A percentile compares a stretch with the other conserved stretches of the same genome.
These are phyloP conservation scores for Auricularia sp. DNA, from an alignment of 768 basidiomycete genomes.

Conservation along the genomic window DNA sequence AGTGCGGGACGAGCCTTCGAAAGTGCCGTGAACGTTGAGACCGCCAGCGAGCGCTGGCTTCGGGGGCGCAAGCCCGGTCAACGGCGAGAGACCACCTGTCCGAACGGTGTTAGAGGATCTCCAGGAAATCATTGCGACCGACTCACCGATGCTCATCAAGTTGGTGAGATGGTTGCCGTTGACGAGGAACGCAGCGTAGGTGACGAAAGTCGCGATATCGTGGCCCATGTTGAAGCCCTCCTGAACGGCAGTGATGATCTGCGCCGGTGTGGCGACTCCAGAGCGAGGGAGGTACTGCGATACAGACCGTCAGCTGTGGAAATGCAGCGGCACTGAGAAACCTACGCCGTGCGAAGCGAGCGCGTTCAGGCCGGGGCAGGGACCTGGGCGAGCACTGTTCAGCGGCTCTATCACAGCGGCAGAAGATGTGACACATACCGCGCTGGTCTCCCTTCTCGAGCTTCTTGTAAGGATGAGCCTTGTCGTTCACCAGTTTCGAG, in stretches of 20 bases:
- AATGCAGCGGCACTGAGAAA: neutral
- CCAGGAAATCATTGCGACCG: neutral
- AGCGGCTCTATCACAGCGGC: too few species aligned
- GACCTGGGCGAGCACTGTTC: slow-evolving; percentile 2
- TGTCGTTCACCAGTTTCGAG: slow-evolving; percentile 4
- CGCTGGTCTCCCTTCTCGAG: slow-evolving; percentile 1
- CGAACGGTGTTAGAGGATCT: too few species aligned
- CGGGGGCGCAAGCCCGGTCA: neutral
- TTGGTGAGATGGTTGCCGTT: slow-evolving; percentile 7
- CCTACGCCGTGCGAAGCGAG: slow-evolving; percentile 6
- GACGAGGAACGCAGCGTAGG: slow-evolving; percentile 3
- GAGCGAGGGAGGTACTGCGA: slow-evolving; percentile 4
- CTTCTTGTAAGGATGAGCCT: slow-evolving; percentile 1
- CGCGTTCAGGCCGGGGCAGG: slow-evolving; percentile 8
- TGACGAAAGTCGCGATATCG: slow-evolving; percentile 4
- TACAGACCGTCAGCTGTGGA: neutral
- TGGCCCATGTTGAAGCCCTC: slow-evolving; percentile 9
- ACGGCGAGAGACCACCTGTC: neutral
- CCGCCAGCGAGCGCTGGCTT: slow-evolving; percentile 3
- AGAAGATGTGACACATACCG: neutral
- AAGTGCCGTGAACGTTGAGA: slow-evolving; percentile 3
- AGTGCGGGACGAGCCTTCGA: slow-evolving; percentile 3
- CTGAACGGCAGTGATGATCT: slow-evolving; percentile 6
- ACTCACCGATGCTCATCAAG: slow-evolving; percentile 3
- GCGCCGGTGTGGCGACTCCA: slow-evolving; percentile 7